These are phyloP conservation scores for Globisporangium ultimum DNA, from an alignment of 352 stramenopile genomes.

Conservation along the genomic window DNA sequence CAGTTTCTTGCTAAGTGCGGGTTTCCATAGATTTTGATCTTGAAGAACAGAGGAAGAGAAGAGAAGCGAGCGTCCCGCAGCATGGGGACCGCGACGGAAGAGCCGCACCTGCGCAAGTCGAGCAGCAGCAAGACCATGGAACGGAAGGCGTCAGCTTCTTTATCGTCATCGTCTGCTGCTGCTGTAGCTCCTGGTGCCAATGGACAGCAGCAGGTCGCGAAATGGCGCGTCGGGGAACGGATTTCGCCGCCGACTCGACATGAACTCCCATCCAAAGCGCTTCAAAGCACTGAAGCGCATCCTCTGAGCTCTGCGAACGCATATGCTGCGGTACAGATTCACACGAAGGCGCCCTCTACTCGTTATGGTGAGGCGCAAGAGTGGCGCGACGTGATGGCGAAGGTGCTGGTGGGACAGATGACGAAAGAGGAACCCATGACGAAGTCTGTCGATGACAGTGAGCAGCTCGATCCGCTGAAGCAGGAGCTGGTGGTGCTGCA, in stretches of 20 bases:
- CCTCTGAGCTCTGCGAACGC: constrained; percentile 23
- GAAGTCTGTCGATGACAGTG: neutral
- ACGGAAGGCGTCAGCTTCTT: too few relatives aligned
- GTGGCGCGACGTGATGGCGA: neutral
- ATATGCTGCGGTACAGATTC: neutral
- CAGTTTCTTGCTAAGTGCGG: too few relatives aligned
- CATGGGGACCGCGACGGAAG: too few relatives aligned
- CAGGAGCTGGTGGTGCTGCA: constrained; percentile 58
- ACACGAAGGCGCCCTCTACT: too few relatives aligned
- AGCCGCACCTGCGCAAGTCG: too few relatives aligned
- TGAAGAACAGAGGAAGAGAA: too few relatives aligned
- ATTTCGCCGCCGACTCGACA: constrained; percentile 21
- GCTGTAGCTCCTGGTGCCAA: neutral
- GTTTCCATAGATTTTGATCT: too few relatives aligned
- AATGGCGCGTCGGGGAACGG: constrained; percentile 47
- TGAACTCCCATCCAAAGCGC: constrained; percentile 15
- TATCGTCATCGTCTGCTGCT: neutral
- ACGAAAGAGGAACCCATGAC: neutral
- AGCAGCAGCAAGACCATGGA: too few relatives aligned
- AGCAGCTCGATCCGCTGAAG: constrained; percentile 2
- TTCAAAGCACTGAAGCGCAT: constrained; percentile 40
- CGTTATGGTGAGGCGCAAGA: neutral
- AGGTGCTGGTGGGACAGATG: neutral
- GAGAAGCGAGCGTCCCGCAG: too few relatives aligned
- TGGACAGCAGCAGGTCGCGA: neutral